Evolutionary conservation across 192 early-diverging fungal genomes (phyloP).

Genomic region (Coemansia sp.): DNA sequence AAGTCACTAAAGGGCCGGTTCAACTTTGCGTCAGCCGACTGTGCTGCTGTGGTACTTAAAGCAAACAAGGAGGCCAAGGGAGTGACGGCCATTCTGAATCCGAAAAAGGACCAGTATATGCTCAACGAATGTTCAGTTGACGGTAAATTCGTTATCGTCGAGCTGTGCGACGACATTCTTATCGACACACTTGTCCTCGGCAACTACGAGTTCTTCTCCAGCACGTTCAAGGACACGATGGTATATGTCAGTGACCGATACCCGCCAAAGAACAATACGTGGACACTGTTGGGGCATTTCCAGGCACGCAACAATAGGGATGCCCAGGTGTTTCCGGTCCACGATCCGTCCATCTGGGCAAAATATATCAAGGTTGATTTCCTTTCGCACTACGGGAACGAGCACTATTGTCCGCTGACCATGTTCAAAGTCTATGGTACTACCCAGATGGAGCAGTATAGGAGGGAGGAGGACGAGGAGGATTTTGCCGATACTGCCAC

Average conservation of each 20-base stretch:
- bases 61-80: conserved; percentile 86
- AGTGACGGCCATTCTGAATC: conserved; percentile 78
- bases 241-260: conserved; percentile 79
- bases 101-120: conserved; percentile 96
- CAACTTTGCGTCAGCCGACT: conserved; percentile 94
- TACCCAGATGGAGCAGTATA: conserved; percentile 89
- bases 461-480: conserved; percentile 60
- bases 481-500: conserved; percentile 44
- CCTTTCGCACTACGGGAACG: conserved; percentile 81
- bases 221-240: conserved; percentile 86
- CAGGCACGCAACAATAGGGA: conserved; percentile 85
- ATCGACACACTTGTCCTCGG: conserved; percentile 89
- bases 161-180: conserved; percentile 93
- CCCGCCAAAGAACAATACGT: conserved; percentile 72
- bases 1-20: conserved; percentile 82
- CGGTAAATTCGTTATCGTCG: conserved; percentile 84
- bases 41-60: conserved; percentile 85
- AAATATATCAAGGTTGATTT: conserved; percentile 91
- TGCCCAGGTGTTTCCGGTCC: conserved; percentile 83
- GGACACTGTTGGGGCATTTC: conserved; percentile 84
- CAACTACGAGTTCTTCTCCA: conserved; percentile 97
- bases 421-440: conserved; percentile 86
- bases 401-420: conserved; percentile 94
- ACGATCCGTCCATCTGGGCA: conserved; percentile 74
- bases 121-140: conserved; percentile 81